Evolutionary conservation across 495 filamentous ascomycete species (phyloP), one percentile per base, ranked within the genome.

Genomic region (Apodospora peruviana): DNA sequence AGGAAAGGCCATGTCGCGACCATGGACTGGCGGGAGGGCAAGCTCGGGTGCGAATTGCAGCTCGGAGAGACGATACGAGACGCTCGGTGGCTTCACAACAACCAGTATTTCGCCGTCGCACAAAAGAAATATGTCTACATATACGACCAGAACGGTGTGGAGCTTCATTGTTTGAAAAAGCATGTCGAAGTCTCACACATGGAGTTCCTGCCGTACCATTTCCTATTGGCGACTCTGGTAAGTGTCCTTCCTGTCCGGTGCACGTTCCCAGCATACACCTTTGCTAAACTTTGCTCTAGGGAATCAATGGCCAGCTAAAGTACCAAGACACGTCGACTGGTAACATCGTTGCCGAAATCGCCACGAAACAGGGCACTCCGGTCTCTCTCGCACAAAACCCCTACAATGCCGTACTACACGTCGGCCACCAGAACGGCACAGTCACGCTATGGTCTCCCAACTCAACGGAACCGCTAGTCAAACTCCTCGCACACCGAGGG

Each of bases 401-500:
- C 0, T 82, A 83, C 55, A 98, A 97, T 61, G 94, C 90, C 18
- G 85, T 98, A 41, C 71, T 96, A 20, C 88, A 96, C 58, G 76
- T 87, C 43, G 93, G 93, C 24, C 90, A 96, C 60, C 89, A 94
- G 61, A 96, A 96, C 60, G 93, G 93, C 52, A 87, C 85, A 3
- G 90, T 98, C 39, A 90, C 86, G 2, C 74, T 98, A 35, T 98
- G 91, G 91, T 95, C 90, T n/a, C 93, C 93, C 0, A 98, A 96
- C 43, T 84, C 84, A 2, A 75, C 82, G 20, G 87, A 86, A 11
- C 86, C 91, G 0, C 75, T 96, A 5, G 93, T 95, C 14, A 98
- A 96, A 68, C 80, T 96, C 27, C 81, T 94, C n/a, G 85, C 87
- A n/a, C 88, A 98, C 71, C 81, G 81, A 44, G 93, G 94, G 1